Percentiles rank a stretch among this genome's conserved stretches.
Evolutionary conservation across 371 early-diverging fungal genomes (phyloP).

Genomic region (Lichtheimia corymbifera): DNA sequence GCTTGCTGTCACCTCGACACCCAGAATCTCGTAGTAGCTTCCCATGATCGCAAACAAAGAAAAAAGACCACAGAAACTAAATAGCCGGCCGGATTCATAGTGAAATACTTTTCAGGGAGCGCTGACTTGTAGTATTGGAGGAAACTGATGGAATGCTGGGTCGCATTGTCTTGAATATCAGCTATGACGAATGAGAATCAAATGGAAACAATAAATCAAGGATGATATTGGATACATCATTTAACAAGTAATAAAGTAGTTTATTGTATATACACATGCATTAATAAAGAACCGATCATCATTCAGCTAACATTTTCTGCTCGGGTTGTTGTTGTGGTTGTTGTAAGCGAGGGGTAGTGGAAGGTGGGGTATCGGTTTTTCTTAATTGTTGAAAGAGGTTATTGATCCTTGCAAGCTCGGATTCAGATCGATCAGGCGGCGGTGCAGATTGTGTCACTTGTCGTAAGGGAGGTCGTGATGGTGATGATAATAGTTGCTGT

Average conservation of each 20-base stretch:
- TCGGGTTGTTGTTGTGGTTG: too few species aligned
- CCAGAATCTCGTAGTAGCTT: slow-evolving; percentile 91
- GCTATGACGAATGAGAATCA: too few species aligned
- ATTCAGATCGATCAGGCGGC: slow-evolving; percentile 10
- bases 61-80: slow-evolving; percentile 3
- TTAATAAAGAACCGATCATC: too few species aligned
- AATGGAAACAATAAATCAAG: too few species aligned
- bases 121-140: too few species aligned
- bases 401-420: slow-evolving; percentile 18
- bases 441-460: slow-evolving; percentile 5
- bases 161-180: too few species aligned
- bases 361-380: slow-evolving; percentile 7
- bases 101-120: neutral
- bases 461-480: slow-evolving; percentile 3
- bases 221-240: too few species aligned
- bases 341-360: neutral
- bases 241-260: too few species aligned
- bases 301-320: too few species aligned
- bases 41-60: slow-evolving; percentile 56
- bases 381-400: slow-evolving; percentile 2
- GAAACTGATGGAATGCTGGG: too few species aligned
- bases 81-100: neutral
- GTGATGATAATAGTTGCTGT: neutral
- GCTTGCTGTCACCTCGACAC: slow-evolving; percentile 74
- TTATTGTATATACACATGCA: too few species aligned